These are phyloP conservation scores for Arachis stenosperma DNA, from an alignment of 306 rosid genomes.

Conservation along the genomic window DNA sequence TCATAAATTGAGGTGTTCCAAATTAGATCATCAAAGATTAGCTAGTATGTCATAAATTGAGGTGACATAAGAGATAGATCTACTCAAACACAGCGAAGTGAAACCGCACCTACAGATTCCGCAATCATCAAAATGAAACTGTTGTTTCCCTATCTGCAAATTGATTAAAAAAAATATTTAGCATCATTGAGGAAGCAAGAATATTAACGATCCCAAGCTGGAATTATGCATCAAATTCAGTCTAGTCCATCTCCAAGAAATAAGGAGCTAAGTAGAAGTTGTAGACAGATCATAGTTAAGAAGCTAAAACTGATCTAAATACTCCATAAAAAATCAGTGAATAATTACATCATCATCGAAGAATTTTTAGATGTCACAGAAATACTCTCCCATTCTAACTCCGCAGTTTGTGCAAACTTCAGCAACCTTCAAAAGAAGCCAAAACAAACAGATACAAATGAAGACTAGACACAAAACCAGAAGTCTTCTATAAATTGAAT, in stretches of 20 bases:
- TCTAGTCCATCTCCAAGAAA: conserved; percentile 25
- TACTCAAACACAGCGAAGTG: conserved; percentile 15
- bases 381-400: conserved; percentile 92
- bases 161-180: conserved; percentile 29
- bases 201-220: conserved; percentile 26
- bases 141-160: conserved; percentile 68
- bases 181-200: conserved; percentile 20
- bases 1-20: no score
- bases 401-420: conserved; percentile 94
- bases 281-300: conserved; percentile 30
- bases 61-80: conserved; percentile 2
- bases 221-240: conserved; percentile 29
- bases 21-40: no score
- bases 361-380: conserved; percentile 87
- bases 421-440: conserved; percentile 57
- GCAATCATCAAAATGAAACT: conserved; percentile 92
- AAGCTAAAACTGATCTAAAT: not conserved
- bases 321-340: conserved; percentile 17
- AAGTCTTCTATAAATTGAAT: not conserved
- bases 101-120: conserved; percentile 89
- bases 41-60: no score
- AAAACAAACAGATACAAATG: not conserved
- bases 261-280: not conserved
- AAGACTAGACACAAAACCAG: conserved; percentile 22
- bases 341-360: conserved; percentile 83